Base-by-base conservation (phyloP, 1,284 basidiomycete species). In the Kwoniella shivajii region DNA sequence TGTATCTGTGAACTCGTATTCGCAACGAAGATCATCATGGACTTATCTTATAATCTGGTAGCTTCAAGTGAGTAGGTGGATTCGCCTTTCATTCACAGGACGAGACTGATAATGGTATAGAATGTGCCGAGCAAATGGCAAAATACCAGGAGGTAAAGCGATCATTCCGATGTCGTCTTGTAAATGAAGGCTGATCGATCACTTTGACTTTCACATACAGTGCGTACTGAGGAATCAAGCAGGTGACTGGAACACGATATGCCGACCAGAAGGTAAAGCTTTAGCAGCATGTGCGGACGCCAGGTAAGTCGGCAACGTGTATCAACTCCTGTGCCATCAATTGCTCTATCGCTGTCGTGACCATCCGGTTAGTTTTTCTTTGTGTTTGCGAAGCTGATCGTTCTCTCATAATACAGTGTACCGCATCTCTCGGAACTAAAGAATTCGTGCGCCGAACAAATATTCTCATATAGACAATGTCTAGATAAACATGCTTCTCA, bases 11-110 rank as follows among this genome's bases (percentile, higher is more conserved):
- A n/a, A n/a, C n/a, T n/a, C n/a, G n/a, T n/a, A n/a, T n/a, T n/a
- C n/a, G n/a, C n/a, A n/a, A n/a, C n/a, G n/a, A n/a, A n/a, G n/a
- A n/a, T n/a, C 57, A 67, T 20, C 29, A 77, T 77, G 75, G 75
- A 77, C 57, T 60, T 75, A n/a, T 76, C 74, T 5, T 77, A 73
- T 33, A 70, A 77, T 57, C 49, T 70, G 22, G 75, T 77, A n/a
- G 75, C 75, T 1, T 67, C 73, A 33, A 75, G 75, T 77, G 56
- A 65, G 75, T 59, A 1, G 10, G 4, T 20, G 30, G 30, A 38
- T 4, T 18, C 7, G 14, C n/a, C 20, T 5, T 14, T 18, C 20
- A 20, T 27, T 14, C 38, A 14, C 26, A 5, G 20, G 16, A 20
- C 33, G 37, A 36, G 4, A 31, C 34, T 50, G 9, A 50, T 24